A percentile compares a stretch with the other conserved stretches of the same genome.
Evolutionary conservation across 2,329 filamentous ascomycete species (phyloP).

Genomic region (Penicillium sp.): DNA sequence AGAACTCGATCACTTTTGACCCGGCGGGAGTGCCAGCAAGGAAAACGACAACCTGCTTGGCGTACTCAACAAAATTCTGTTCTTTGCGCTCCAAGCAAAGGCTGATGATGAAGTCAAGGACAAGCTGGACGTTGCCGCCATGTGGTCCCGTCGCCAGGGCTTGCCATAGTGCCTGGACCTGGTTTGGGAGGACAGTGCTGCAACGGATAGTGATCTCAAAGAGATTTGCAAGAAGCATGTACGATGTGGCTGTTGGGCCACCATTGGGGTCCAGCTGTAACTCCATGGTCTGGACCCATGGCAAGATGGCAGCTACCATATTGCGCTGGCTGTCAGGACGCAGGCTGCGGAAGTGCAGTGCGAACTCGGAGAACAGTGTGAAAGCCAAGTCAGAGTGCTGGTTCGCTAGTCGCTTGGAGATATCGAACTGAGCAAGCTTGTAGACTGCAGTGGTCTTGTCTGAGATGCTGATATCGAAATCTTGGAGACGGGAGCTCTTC

Average conservation of each 20-base stretch:
- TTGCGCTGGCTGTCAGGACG: conserved; percentile 82
- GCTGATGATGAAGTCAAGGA: conserved; percentile 93
- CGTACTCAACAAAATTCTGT: conserved; percentile 97
- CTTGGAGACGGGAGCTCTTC: conserved; percentile 86
- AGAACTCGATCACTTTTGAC: conserved; percentile 88
- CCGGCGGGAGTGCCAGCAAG: conserved; percentile 81
- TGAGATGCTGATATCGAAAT: conserved; percentile 97
- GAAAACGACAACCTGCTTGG: conserved; percentile 97
- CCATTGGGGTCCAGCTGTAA: conserved; percentile 88
- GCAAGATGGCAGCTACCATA: conserved; percentile 88
- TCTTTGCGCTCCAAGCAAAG: conserved; percentile 90
- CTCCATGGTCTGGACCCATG: conserved; percentile 94
- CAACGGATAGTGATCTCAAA: conserved; percentile 96
- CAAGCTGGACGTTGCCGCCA: conserved; percentile 87
- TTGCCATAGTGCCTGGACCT: conserved; percentile 97
- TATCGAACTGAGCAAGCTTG: conserved; percentile 95
- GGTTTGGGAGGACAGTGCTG: conserved; percentile 83
- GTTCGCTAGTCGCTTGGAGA: conserved; percentile 83
- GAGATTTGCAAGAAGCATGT: conserved; percentile 90
- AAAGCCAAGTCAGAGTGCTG: conserved; percentile 89
- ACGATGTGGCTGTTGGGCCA: conserved; percentile 84
- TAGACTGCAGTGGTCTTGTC: conserved; percentile 98
- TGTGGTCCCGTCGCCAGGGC: conserved; percentile 90
- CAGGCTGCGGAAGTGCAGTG: conserved; percentile 85
- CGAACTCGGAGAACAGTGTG: conserved; percentile 93